Evolutionary conservation across 371 early-diverging fungal species (phyloP).

Genomic region (Rhizoclosmatium hyalinum): DNA sequence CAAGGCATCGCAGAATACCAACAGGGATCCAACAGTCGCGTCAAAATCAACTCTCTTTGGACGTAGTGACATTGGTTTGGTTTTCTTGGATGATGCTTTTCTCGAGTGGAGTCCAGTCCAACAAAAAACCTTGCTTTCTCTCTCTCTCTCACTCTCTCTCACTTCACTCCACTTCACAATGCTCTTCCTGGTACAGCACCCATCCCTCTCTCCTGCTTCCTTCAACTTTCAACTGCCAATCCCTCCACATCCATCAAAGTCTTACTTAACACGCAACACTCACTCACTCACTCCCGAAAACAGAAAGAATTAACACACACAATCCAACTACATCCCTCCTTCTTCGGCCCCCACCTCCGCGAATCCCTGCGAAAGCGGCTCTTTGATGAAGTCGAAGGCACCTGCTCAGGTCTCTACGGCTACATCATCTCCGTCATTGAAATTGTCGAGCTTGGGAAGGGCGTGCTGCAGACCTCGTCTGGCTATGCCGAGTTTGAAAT

Average conservation of each 20-base stretch:
- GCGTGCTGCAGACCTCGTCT: constrained; percentile 83
- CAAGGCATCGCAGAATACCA: background rate
- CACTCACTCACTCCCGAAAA: background rate
- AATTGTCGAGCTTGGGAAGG: constrained; percentile 79
- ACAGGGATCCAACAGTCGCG: background rate
- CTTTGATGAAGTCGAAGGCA: constrained; percentile 94
- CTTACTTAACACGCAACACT: background rate
- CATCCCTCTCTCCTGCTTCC: no score
- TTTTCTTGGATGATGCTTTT: constrained; percentile 3
- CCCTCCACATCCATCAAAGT: no score
- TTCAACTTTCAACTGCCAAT: no score
- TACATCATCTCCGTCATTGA: constrained; percentile 88
- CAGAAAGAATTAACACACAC: constrained; percentile 84
- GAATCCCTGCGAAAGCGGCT: constrained; percentile 77
- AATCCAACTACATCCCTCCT: constrained; percentile 90
- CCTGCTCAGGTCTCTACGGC: constrained; percentile 91
- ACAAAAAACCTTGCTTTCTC: background rate
- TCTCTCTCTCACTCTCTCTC: constrained; percentile 1
- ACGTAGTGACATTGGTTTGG: constrained; percentile 13
- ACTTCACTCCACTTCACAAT: background rate
- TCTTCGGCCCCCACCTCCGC: constrained; percentile 86
- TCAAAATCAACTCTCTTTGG: constrained; percentile 24
- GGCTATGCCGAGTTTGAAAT: constrained; percentile 95
- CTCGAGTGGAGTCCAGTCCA: background rate
- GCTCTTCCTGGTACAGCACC: background rate